Percentiles rank a stretch among this genome's conserved stretches.
phyloP scores from a whole-genome alignment of 208 protist genomes.

The Crithidia sp. region DNA sequence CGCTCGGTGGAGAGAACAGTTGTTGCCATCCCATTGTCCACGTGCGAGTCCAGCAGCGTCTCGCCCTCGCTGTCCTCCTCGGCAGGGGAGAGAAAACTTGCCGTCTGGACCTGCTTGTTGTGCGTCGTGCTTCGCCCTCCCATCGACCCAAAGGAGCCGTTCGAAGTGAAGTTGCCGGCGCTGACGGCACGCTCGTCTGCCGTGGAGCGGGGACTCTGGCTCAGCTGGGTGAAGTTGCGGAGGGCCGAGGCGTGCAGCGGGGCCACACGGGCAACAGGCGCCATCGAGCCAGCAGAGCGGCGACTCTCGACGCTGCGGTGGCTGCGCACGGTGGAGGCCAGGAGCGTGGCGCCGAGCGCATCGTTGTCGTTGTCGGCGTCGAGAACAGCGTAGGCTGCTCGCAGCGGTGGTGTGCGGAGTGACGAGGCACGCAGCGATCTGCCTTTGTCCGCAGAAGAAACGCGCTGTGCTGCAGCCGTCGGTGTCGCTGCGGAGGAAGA shows the following conservation, averaged over 20 bases:
- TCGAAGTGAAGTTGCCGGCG: neutral
- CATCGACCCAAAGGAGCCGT: slow-evolving; percentile 5
- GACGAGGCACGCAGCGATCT: slow-evolving; percentile 1
- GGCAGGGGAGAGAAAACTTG: slow-evolving; percentile 20
- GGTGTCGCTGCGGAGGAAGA: neutral
- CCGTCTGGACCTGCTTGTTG: slow-evolving; percentile 39
- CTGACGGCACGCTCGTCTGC: neutral
- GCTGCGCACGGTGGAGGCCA: slow-evolving; percentile 19
- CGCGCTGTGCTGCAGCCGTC: neutral
- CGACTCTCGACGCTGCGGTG: slow-evolving; percentile 27
- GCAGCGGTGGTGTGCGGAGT: slow-evolving; percentile 3
- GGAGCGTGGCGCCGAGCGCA: slow-evolving; percentile 1
- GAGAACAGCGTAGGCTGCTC: neutral
- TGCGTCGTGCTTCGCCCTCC: slow-evolving; percentile 10
- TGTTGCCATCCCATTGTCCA: slow-evolving; percentile 1
- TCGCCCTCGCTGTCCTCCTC: slow-evolving; percentile 8
- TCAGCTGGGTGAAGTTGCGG: neutral
- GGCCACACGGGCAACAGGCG: neutral
- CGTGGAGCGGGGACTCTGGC: neutral
- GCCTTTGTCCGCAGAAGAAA: neutral
- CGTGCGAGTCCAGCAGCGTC: slow-evolving; percentile 4
- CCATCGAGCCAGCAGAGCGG: neutral
- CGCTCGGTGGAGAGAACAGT: slow-evolving; percentile 16
- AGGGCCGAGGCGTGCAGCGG: slow-evolving; percentile 1
- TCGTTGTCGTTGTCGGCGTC: neutral